Base-by-base conservation (phyloP, 2,329 filamentous ascomycete species). In the Cladophialophora exuberans region DNA sequence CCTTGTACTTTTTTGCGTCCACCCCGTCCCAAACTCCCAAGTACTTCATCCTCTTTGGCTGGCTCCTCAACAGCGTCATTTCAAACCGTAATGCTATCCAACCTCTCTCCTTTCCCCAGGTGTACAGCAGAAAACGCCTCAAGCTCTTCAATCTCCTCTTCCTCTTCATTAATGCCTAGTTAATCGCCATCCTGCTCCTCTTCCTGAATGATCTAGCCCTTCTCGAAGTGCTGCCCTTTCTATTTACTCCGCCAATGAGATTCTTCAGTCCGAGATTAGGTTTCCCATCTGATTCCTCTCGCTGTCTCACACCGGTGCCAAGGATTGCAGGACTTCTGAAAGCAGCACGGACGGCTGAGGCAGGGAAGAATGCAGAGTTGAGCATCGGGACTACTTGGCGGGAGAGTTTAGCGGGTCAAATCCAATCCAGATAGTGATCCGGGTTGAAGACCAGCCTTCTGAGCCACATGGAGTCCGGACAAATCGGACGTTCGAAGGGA, bases 401-500 rank as follows among this genome's bases (percentile, higher is more conserved):
- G 28, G 42, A 41, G 26, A 22, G 10, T n/a, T 23, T n/a, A 53
- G 17, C 9, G 41, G 22, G 18, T 57, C 53, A 28, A 52, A 42
- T 13, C 46, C 33, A 11, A 49, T 51, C 57, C 57, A 33, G 52
- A 54, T 10, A 60, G 41, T 5, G 55, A 54, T 6, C 55, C 42
- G 10, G 47, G 35, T 20, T 57, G 48, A 10, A 43, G 33, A 15
- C 28, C 38, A 6, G 23, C 48, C 6, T 6, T 62, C 56, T 6
- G 36, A 46, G 28, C 57, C 59, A 43, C 65, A 64, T 23, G 68
- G 60, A 13, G 70, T 85, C 25, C 91, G 84, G 1, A 93, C 89
- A 10, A 97, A 78, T 2, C 93, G 86, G 56, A 97, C 89, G 62
- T 92, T 95, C 47, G 85, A 89, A 0, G 93, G 92, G 65, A 97